Percentiles rank a stretch among this genome's conserved stretches.
These are phyloP conservation scores for Davidsoniella australis DNA, from an alignment of 2,329 filamentous ascomycete species.

Conservation along the genomic window DNA sequence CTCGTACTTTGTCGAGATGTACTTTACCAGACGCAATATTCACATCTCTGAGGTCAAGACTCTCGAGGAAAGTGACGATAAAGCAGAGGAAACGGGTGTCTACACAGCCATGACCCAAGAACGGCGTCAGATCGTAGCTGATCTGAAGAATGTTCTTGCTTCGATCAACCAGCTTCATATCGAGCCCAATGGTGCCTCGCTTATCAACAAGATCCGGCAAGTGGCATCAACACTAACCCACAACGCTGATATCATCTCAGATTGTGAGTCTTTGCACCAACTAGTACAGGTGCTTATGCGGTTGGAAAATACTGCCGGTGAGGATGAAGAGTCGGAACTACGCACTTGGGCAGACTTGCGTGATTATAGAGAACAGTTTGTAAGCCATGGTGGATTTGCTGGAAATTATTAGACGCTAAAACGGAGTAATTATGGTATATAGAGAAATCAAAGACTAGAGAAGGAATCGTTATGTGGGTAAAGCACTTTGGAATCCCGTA, in stretches of 20 bases:
- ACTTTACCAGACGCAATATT: constrained; percentile 58
- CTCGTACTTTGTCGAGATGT: constrained; percentile 74
- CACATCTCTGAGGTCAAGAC: constrained; percentile 26
- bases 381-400: constrained; percentile 12
- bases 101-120: constrained; percentile 54
- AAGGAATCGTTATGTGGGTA: not conserved
- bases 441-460: not conserved
- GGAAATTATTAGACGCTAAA: constrained; percentile 8
- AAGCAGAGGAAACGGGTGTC: constrained; percentile 29
- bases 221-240: constrained; percentile 68
- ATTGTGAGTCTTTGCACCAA: constrained; percentile 9
- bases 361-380: constrained; percentile 10
- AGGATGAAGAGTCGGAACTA: constrained; percentile 11
- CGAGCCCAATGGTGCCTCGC: constrained; percentile 48
- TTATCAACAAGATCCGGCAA: constrained; percentile 72
- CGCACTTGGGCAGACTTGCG: constrained; percentile 10
- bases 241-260: constrained; percentile 7
- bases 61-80: constrained; percentile 22
- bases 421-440: not conserved
- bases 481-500: too few relatives aligned
- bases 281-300: constrained; percentile 9
- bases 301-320: constrained; percentile 7
- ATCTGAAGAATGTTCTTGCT: constrained; percentile 56
- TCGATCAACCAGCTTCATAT: constrained; percentile 73
- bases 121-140: constrained; percentile 64